phyloP scores from a whole-genome alignment of 768 basidiomycete species.

The Agaricus subrufescens region DNA sequence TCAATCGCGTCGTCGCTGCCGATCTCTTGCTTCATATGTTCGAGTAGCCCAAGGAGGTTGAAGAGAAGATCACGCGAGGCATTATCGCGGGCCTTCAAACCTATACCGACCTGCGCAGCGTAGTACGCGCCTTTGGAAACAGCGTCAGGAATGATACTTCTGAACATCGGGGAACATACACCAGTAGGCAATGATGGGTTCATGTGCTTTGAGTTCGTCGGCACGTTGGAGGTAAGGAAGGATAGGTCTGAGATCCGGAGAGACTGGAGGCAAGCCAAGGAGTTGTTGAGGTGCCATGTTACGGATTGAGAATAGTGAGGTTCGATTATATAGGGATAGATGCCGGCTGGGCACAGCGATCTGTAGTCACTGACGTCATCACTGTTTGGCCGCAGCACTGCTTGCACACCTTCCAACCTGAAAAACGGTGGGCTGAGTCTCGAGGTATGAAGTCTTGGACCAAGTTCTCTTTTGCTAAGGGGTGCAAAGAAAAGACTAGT shows the following conservation, averaged over 20 bases:
- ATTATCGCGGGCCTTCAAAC: slow-evolving; percentile 60
- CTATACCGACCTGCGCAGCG: slow-evolving; percentile 85
- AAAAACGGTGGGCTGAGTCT: no score
- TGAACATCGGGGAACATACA: slow-evolving; percentile 46
- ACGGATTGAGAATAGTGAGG: slow-evolving; percentile 1
- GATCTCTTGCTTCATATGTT: slow-evolving; percentile 74
- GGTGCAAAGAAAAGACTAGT: no score
- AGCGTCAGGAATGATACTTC: slow-evolving; percentile 3
- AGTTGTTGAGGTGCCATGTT: slow-evolving; percentile 27
- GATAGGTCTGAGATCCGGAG: slow-evolving; percentile 60
- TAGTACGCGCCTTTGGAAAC: slow-evolving; percentile 72
- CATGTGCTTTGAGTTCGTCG: slow-evolving; percentile 75
- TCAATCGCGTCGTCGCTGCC: slow-evolving; percentile 76
- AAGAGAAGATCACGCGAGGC: slow-evolving; percentile 66
- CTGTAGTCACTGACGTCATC: slow-evolving; percentile 11
- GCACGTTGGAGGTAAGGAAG: slow-evolving; percentile 86
- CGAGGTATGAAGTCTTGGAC: no score
- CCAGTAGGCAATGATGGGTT: slow-evolving; percentile 93
- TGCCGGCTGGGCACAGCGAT: slow-evolving; percentile 15
- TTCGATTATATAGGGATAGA: slow-evolving; percentile 1
- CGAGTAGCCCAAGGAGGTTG: slow-evolving; percentile 71
- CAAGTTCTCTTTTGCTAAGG: no score
- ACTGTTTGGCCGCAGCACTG: background rate
- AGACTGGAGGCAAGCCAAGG: slow-evolving; percentile 57
- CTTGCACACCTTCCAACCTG: background rate